These are phyloP conservation scores for Blastocladiella britannica DNA, from an alignment of 192 early-diverging fungal species.

Conservation along the genomic window DNA sequence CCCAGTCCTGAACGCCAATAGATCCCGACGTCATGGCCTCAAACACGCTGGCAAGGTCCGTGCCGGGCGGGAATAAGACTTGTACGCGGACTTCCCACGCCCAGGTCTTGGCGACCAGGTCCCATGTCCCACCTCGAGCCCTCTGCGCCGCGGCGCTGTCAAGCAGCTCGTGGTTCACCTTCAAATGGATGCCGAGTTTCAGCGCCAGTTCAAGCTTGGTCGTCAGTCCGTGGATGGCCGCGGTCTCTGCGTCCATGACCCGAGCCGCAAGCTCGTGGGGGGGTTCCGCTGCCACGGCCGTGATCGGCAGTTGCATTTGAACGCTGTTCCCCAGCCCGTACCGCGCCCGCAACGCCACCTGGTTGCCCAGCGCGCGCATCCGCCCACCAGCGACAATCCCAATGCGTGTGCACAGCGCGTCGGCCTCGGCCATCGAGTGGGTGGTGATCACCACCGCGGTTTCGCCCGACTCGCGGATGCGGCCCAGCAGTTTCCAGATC, in stretches of 20 bases:
- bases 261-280: neutral
- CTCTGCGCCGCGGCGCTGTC: neutral
- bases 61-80: neutral
- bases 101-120: neutral
- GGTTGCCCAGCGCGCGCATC: neutral
- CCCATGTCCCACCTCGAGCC: neutral
- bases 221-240: no score
- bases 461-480: neutral
- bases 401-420: slow-evolving; percentile 14
- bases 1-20: neutral
- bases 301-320: neutral
- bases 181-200: neutral
- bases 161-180: neutral
- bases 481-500: slow-evolving; percentile 7
- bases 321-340: neutral
- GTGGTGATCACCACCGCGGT: slow-evolving; percentile 3
- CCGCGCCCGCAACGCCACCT: neutral
- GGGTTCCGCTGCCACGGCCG: neutral
- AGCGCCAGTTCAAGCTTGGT: neutral
- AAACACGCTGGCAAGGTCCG: neutral
- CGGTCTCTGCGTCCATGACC: neutral
- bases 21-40: neutral
- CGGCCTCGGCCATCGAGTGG: slow-evolving; percentile 7
- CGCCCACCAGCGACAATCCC: slow-evolving; percentile 2
- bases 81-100: neutral